These are phyloP conservation scores for Apiotrichum gamsii DNA, from an alignment of 1,284 basidiomycete species.

Conservation along the genomic window DNA sequence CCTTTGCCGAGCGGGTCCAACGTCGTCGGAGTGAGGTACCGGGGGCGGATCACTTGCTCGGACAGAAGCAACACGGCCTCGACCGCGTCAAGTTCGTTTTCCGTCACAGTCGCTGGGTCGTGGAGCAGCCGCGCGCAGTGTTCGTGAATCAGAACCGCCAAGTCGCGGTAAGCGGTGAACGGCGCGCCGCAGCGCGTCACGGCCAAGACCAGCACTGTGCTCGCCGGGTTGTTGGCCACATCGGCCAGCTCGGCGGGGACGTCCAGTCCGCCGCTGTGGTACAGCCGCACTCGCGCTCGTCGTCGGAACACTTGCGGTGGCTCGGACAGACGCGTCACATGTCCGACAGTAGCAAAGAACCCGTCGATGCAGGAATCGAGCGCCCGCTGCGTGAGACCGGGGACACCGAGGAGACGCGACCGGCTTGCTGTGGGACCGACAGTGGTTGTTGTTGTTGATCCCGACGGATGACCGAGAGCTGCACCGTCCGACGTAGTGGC, in stretches of 20 bases:
- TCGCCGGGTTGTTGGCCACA: conserved; percentile 3
- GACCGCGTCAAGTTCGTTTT: conserved; percentile 1
- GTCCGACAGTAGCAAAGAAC: conserved; percentile 7
- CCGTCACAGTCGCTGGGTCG: neutral
- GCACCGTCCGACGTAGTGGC: neutral
- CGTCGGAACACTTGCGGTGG: conserved; percentile 1
- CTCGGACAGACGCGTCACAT: conserved; percentile 1
- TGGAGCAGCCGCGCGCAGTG: neutral
- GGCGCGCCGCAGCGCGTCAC: conserved; percentile 8
- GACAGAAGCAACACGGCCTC: conserved; percentile 7
- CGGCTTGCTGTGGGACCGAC: neutral
- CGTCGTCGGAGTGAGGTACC: neutral
- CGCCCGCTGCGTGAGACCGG: conserved; percentile 1
- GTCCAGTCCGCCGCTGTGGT: conserved; percentile 5
- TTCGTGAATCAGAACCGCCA: conserved; percentile 1
- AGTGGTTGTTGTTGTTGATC: neutral
- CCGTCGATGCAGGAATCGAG: conserved; percentile 9
- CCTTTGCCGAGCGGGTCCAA: conserved; percentile 14
- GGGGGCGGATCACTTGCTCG: conserved; percentile 2
- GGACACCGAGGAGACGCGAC: conserved; percentile 8
- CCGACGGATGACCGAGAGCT: too few species aligned
- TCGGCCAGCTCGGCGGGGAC: conserved; percentile 7
- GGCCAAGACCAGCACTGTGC: conserved; percentile 4
- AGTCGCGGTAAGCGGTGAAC: neutral
- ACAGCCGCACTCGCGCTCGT: conserved; percentile 2